A percentile compares a stretch with the other conserved stretches of the same genome.
phyloP scores from a whole-genome alignment of 2,329 filamentous ascomycete species.

The Moelleriella libera region DNA sequence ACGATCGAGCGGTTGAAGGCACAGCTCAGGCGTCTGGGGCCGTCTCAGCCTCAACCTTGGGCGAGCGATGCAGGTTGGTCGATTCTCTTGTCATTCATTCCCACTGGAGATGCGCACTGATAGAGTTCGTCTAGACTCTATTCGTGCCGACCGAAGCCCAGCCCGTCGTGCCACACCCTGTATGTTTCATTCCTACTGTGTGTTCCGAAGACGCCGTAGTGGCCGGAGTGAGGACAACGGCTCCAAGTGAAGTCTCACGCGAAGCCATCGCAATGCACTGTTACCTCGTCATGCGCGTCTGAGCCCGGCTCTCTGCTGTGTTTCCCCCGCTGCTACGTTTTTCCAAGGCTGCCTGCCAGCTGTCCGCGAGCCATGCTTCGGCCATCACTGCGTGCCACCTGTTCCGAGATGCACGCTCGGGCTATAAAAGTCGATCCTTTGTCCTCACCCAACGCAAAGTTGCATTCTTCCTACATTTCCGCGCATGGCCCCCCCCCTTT shows the following conservation, averaged over 20 bases:
- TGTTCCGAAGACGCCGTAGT: no score
- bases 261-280: no score
- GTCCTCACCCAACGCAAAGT: not conserved
- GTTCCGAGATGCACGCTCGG: not conserved
- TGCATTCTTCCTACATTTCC: no score
- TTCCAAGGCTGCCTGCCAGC: not conserved
- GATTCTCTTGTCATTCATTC: not conserved
- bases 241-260: no score
- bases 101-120: no score
- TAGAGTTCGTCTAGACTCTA: no score
- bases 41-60: not conserved
- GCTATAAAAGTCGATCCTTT: not conserved
- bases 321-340: not conserved
- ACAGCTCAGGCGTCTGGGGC: constrained; percentile 7
- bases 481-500: no score
- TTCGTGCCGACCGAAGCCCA: no score
- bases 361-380: not conserved
- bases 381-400: not conserved
- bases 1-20: constrained; percentile 15
- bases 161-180: no score
- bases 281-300: no score
- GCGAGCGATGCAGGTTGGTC: not conserved
- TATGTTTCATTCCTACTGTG: no score
- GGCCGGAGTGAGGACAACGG: no score
- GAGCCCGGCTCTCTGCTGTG: not conserved